Evolutionary conservation across 306 rosid species (phyloP).

Genomic region (Rosa rugosa): DNA sequence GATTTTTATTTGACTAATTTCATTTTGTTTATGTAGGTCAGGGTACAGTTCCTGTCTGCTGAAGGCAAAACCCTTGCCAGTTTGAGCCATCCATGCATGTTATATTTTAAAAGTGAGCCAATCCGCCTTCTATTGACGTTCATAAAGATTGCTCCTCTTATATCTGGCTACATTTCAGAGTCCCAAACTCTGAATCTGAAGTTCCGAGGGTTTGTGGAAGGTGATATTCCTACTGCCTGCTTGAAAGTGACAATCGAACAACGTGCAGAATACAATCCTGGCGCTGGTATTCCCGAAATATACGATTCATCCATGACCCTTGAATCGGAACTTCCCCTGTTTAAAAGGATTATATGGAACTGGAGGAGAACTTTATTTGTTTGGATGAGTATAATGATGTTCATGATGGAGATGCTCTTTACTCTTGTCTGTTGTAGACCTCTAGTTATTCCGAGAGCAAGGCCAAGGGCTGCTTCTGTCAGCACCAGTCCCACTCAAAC

Average conservation of each 20-base stretch:
- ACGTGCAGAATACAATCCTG: slow-evolving; percentile 63
- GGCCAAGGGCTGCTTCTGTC: slow-evolving; percentile 44
- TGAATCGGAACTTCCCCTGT: slow-evolving; percentile 60
- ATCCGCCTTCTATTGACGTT: slow-evolving; percentile 58
- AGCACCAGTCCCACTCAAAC: slow-evolving; percentile 17
- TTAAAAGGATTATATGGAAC: slow-evolving; percentile 60
- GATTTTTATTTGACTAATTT: slow-evolving; percentile 17
- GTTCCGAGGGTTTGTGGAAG: slow-evolving; percentile 62
- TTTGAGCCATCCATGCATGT: slow-evolving; percentile 73
- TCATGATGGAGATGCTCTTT: slow-evolving; percentile 49
- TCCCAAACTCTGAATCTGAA: slow-evolving; percentile 62
- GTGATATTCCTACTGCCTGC: slow-evolving; percentile 63
- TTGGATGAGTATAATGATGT: slow-evolving; percentile 59
- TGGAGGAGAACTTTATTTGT: slow-evolving; percentile 76
- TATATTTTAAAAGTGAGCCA: slow-evolving; percentile 72
- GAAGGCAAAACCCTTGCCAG: slow-evolving; percentile 67
- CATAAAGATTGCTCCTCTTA: slow-evolving; percentile 65
- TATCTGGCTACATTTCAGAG: slow-evolving; percentile 65
- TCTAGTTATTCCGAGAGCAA: slow-evolving; percentile 50
- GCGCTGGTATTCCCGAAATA: slow-evolving; percentile 87
- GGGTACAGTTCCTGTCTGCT: slow-evolving; percentile 53
- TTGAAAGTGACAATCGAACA: slow-evolving; percentile 67
- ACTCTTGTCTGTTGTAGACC: slow-evolving; percentile 63
- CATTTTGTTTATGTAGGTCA: slow-evolving; percentile 43
- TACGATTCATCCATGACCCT: slow-evolving; percentile 61